phyloP scores from a whole-genome alignment of 768 basidiomycete species.

The Pleurotus pulmonarius region DNA sequence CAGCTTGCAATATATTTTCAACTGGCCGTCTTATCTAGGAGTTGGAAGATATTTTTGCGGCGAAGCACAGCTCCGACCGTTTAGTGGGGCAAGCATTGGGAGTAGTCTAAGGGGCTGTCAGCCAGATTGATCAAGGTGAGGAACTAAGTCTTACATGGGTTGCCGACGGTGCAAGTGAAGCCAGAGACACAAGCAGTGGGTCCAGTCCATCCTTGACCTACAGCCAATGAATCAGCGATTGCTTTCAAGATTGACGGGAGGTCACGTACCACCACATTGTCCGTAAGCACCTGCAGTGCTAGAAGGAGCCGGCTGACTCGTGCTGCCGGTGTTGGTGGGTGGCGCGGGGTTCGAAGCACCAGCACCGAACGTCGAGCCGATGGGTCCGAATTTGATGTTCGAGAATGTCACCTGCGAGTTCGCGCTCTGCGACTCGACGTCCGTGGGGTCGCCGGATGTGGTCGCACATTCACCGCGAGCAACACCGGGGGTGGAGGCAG shows the following conservation, averaged over 20 bases:
- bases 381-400: conserved; percentile 39
- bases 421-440: conserved; percentile 28
- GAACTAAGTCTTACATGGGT: conserved; percentile 31
- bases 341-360: conserved; percentile 9
- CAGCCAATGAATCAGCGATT: background rate
- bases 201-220: conserved; percentile 35
- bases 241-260: background rate
- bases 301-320: conserved; percentile 6
- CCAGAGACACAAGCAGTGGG: conserved; percentile 35
- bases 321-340: conserved; percentile 13
- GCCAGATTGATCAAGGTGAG: background rate
- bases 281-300: conserved; percentile 26
- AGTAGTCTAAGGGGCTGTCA: background rate
- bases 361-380: conserved; percentile 19
- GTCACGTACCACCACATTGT: conserved; percentile 37
- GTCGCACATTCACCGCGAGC: conserved; percentile 37
- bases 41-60: background rate
- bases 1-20: background rate
- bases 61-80: background rate
- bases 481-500: conserved; percentile 25
- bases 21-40: background rate
- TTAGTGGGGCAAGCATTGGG: background rate
- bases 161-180: conserved; percentile 31
- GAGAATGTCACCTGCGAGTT: conserved; percentile 33
- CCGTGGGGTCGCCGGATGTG: conserved; percentile 30